Percentiles rank a stretch among this genome's conserved stretches.
phyloP scores from a whole-genome alignment of 805 yeast species.

The Kluyveromyces siamensis region DNA sequence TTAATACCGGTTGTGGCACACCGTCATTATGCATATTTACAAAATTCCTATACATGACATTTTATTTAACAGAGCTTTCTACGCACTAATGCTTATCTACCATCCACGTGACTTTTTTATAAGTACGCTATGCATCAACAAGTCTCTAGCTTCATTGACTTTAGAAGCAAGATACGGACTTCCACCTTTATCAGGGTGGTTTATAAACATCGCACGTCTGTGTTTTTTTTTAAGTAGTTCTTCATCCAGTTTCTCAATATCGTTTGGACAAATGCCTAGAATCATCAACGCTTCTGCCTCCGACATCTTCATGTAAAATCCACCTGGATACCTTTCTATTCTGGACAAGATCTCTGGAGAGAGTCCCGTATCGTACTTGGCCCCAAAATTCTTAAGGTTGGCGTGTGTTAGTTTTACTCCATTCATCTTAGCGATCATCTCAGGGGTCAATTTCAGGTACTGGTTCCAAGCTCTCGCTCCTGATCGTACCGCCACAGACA shows the following conservation, averaged over 20 bases:
- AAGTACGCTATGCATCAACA: conserved; percentile 32
- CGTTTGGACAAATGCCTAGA: conserved; percentile 48
- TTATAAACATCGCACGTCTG: conserved; percentile 73
- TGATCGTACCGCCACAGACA: conserved; percentile 20
- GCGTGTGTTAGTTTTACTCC: conserved; percentile 11
- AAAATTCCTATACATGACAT: not conserved
- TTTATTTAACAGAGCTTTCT: not conserved
- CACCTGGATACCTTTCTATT: conserved; percentile 40
- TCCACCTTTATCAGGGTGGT: conserved; percentile 95
- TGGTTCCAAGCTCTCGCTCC: conserved; percentile 25
- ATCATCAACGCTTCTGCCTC: conserved; percentile 64
- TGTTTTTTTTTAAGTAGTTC: conserved; percentile 66
- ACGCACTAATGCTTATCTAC: not conserved
- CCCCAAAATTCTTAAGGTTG: conserved; percentile 1
- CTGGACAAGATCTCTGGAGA: conserved; percentile 7
- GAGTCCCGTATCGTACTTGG: conserved; percentile 8
- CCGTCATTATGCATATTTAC: too few relatives aligned
- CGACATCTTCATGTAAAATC: conserved; percentile 55
- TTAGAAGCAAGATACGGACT: conserved; percentile 83
- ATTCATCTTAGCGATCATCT: conserved; percentile 23
- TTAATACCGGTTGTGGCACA: too few relatives aligned
- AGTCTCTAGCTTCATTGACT: conserved; percentile 85
- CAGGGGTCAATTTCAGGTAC: conserved; percentile 20
- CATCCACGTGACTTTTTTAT: conserved; percentile 7
- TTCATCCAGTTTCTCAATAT: conserved; percentile 39